A percentile compares a stretch with the other conserved stretches of the same genome.
Conservation (phyloP, 768 basidiomycete genomes). For the Podaxis sp. region DNA sequence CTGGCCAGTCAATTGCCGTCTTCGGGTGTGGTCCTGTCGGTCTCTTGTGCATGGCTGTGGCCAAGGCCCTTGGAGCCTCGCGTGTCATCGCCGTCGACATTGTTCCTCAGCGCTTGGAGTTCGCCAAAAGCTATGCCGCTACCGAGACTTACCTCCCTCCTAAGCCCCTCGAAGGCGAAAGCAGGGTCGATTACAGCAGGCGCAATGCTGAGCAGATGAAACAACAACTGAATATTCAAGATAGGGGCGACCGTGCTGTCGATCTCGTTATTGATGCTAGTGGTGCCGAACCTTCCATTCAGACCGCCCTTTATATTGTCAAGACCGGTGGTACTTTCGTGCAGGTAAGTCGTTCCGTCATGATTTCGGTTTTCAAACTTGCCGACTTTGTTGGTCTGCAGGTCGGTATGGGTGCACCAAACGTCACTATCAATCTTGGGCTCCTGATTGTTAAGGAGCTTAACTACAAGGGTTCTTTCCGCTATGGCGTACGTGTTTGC, state of each 20-base stretch:
- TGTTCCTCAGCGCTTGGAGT: slow-evolving; percentile 70
- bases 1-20: slow-evolving; percentile 75
- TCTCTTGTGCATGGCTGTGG: slow-evolving; percentile 94
- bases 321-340: slow-evolving; percentile 76
- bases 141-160: slow-evolving; percentile 73
- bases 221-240: slow-evolving; percentile 60
- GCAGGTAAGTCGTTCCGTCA: slow-evolving; percentile 40
- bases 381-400: slow-evolving; percentile 23
- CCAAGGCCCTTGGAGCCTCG: slow-evolving; percentile 86
- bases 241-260: slow-evolving; percentile 67
- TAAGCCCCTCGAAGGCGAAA: slow-evolving; percentile 59
- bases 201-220: slow-evolving; percentile 70
- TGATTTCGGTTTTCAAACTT: not conserved
- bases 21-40: slow-evolving; percentile 90
- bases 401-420: slow-evolving; percentile 85
- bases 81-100: slow-evolving; percentile 87
- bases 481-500: slow-evolving; percentile 62
- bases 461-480: slow-evolving; percentile 86
- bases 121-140: slow-evolving; percentile 83
- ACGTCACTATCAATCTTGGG: slow-evolving; percentile 73
- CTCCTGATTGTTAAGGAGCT: slow-evolving; percentile 76
- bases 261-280: slow-evolving; percentile 92
- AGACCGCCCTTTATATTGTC: slow-evolving; percentile 76
- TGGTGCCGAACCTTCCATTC: slow-evolving; percentile 90
- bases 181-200: slow-evolving; percentile 65